Evolutionary conservation across 2,329 filamentous ascomycete species (phyloP).

Genomic region (Kalmusia sp.): DNA sequence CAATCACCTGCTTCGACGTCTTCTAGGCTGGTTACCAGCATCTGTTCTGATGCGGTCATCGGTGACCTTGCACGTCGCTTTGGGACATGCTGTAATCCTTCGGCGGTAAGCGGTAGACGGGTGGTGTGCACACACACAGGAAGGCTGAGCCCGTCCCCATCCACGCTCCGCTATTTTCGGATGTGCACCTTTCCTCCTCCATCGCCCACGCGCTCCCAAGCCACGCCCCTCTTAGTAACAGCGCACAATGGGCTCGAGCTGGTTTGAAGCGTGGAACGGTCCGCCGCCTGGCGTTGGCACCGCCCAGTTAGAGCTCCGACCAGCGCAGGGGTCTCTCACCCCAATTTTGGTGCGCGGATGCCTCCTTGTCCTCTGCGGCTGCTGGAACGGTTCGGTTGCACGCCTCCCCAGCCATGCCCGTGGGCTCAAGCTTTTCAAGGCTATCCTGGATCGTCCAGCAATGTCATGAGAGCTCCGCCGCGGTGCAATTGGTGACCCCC

Average conservation of each 20-base stretch:
- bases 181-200: conserved; percentile 14
- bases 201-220: conserved; percentile 26
- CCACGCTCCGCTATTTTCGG: conserved; percentile 39
- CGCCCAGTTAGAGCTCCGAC: conserved; percentile 23
- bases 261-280: conserved; percentile 46
- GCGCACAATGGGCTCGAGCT: conserved; percentile 23
- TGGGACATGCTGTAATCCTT: conserved; percentile 25
- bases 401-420: conserved; percentile 42
- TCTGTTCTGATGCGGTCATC: conserved; percentile 9
- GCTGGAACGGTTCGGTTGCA: conserved; percentile 45
- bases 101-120: conserved; percentile 35
- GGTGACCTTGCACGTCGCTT: conserved; percentile 3
- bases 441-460: conserved; percentile 26
- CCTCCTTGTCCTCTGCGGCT: conserved; percentile 35
- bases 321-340: conserved; percentile 20
- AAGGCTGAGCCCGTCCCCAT: conserved; percentile 38
- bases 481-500: conserved; percentile 35
- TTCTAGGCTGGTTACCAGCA: conserved; percentile 1
- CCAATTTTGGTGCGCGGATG: conserved; percentile 41
- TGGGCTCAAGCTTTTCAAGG: conserved; percentile 40
- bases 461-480: conserved; percentile 22
- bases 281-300: conserved; percentile 42
- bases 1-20: background rate
- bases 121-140: conserved; percentile 28
- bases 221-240: conserved; percentile 42